phyloP scores from a whole-genome alignment of 768 basidiomycete species.

The Clathrus columnatus region DNA sequence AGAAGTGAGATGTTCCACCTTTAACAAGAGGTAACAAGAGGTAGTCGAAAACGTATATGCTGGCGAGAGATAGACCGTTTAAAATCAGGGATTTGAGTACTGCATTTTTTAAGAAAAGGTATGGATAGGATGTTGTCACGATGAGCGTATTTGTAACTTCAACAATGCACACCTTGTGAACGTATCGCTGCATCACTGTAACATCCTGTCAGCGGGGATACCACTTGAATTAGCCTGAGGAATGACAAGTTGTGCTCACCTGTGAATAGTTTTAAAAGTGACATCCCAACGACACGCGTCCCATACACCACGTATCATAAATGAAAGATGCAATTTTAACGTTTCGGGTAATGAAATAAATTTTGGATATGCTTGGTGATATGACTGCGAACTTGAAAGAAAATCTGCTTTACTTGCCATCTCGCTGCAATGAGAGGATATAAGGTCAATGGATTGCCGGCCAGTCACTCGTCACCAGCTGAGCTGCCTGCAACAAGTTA shows the following conservation, averaged over 20 bases:
- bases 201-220: conserved; percentile 4
- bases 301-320: conserved; percentile 48
- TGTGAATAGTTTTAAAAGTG: conserved; percentile 47
- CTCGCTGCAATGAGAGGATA: too few species aligned
- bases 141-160: neutral
- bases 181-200: conserved; percentile 69
- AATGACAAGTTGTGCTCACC: conserved; percentile 32
- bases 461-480: too few species aligned
- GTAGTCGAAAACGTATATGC: conserved; percentile 69
- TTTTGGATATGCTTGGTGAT: conserved; percentile 44
- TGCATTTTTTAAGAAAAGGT: conserved; percentile 1
- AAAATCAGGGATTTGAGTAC: conserved; percentile 67
- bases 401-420: neutral
- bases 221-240: conserved; percentile 13
- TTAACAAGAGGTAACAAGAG: conserved; percentile 56
- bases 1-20: conserved; percentile 58
- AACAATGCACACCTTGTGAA: conserved; percentile 31
- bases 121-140: neutral
- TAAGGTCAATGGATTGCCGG: too few species aligned
- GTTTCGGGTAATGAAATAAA: conserved; percentile 62
- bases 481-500: neutral
- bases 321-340: conserved; percentile 48
- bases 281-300: conserved; percentile 71
- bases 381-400: neutral
- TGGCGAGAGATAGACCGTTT: conserved; percentile 60